Base-by-base conservation (phyloP, 176 grass and related monocot species). In the Zoysia pacifica region DNA sequence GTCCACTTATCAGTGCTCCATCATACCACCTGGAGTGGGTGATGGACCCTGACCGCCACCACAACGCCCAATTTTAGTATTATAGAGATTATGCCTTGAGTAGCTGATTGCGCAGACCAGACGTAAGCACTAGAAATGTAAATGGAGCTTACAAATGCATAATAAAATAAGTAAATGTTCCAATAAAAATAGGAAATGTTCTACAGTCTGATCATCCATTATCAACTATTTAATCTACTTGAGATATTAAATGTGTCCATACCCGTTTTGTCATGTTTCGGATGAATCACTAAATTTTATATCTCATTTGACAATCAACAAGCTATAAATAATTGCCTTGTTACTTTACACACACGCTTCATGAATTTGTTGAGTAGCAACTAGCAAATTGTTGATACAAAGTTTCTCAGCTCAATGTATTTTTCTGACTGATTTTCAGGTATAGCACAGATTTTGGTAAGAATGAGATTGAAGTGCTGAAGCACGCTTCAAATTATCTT, bases 401-500 rank as follows among this genome's bases (percentile, higher is more conserved):
- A 52, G 7, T 58, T 45, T 72, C 9, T 47, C 56, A 64, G 9
- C 77, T 49, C 11, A 61, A 62, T 43, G 53, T 43, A 16, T 16
- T 67, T 36, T 49, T 69, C 39, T 54, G 11, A 64, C 70, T 66
- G 18, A 53, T n/a, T 90, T 86, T 41, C 72, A 97, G 94, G 94
- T 97, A 97, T 37, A 94, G 78, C 72, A 42, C 73, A 38, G 94
- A 97, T 78, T 97, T 97, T 75, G 94, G 94, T 36, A 97, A 94
- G 74, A 92, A 87, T 48, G 94, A 97, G 83, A 80, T 48, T 2
- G 94, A 94, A 74, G 85, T 97, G 48, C 66, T 97, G 72, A 97
- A 97, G 81, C 94, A 97, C 74, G 91, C 91, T 9, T 90, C 90
- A 20, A 97, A 97, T 69, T 97, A 97, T 84, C 82, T 94, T 10